phyloP scores from a whole-genome alignment of 208 protist species.

The Trypanosoma congolense region DNA sequence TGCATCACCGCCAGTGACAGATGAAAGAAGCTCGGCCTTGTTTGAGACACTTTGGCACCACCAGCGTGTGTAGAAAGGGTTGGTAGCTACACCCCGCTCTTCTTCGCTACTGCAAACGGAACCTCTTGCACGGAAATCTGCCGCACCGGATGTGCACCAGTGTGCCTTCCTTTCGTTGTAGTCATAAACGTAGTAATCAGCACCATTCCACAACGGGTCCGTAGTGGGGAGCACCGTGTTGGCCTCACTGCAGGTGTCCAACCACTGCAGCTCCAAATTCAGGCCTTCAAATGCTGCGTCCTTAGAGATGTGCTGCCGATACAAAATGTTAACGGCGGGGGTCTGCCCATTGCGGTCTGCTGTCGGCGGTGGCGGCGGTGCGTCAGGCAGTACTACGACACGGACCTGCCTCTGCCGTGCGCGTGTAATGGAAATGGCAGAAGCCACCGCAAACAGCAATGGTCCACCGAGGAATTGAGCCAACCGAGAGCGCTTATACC shows the following conservation, averaged over 20 bases:
- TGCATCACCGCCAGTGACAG: slow-evolving; percentile 4
- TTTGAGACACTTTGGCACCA: slow-evolving; percentile 5
- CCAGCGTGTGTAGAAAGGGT: slow-evolving; percentile 19
- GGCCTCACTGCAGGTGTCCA: neutral
- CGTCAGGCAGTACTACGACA: slow-evolving; percentile 33
- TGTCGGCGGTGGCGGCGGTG: slow-evolving; percentile 17
- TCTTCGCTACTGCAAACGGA: neutral
- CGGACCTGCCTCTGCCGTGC: slow-evolving; percentile 50
- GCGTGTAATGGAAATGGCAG: slow-evolving; percentile 40
- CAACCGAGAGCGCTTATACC: slow-evolving; percentile 32
- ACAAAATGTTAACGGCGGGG: slow-evolving; percentile 3
- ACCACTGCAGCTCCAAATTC: slow-evolving; percentile 10
- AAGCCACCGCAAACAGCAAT: slow-evolving; percentile 51
- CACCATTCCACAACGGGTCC: slow-evolving; percentile 16
- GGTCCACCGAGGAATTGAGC: slow-evolving; percentile 37
- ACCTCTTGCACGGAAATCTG: neutral
- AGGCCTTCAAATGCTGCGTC: slow-evolving; percentile 16
- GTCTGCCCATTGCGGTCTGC: neutral
- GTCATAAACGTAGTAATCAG: slow-evolving; percentile 24
- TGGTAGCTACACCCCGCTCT: neutral
- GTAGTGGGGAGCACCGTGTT: slow-evolving; percentile 2
- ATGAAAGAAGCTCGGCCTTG: slow-evolving; percentile 10
- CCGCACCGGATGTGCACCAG: neutral
- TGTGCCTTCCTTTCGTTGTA: neutral
- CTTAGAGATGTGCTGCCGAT: slow-evolving; percentile 4